A percentile compares a stretch with the other conserved stretches of the same genome.
phyloP scores from a whole-genome alignment of 805 yeast genomes.

The Jamesozyma gamospora region DNA sequence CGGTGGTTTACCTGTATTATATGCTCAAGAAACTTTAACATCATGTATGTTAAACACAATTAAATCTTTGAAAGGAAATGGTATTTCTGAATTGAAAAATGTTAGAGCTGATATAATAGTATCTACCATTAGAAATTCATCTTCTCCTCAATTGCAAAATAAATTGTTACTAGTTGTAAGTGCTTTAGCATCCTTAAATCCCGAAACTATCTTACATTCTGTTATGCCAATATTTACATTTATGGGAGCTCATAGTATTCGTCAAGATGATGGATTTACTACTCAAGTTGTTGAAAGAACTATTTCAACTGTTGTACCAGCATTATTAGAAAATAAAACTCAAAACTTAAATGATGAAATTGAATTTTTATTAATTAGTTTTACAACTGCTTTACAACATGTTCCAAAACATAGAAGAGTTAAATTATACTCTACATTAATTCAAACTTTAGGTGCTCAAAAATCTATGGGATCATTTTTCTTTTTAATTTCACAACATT shows the following conservation, averaged over 20 bases:
- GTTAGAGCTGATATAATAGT: conserved; percentile 86
- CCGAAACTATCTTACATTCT: conserved; percentile 85
- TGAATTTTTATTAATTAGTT: conserved; percentile 77
- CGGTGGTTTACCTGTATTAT: conserved; percentile 82
- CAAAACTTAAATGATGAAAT: conserved; percentile 48
- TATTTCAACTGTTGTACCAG: conserved; percentile 81
- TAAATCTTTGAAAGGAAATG: conserved; percentile 37
- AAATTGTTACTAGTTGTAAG: conserved; percentile 76
- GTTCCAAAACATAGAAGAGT: conserved; percentile 96
- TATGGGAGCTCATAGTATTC: conserved; percentile 95
- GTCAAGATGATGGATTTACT: conserved; percentile 95
- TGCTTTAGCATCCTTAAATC: conserved; percentile 76
- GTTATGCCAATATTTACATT: conserved; percentile 99
- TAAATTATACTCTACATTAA: conserved; percentile 66
- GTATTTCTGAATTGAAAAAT: conserved; percentile 46
- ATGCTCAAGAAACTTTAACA: conserved; percentile 85
- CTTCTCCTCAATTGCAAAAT: conserved; percentile 93
- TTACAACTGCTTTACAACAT: conserved; percentile 89
- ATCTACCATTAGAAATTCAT: conserved; percentile 78
- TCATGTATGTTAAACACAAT: conserved; percentile 72
- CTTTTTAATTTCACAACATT: conserved; percentile 75
- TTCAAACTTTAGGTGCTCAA: conserved; percentile 61
- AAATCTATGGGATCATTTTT: conserved; percentile 61
- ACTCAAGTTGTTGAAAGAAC: conserved; percentile 89
- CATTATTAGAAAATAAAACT: conserved; percentile 46